Conservation (phyloP, 345 rosid species). For the Hibiscus syriacus region DNA sequence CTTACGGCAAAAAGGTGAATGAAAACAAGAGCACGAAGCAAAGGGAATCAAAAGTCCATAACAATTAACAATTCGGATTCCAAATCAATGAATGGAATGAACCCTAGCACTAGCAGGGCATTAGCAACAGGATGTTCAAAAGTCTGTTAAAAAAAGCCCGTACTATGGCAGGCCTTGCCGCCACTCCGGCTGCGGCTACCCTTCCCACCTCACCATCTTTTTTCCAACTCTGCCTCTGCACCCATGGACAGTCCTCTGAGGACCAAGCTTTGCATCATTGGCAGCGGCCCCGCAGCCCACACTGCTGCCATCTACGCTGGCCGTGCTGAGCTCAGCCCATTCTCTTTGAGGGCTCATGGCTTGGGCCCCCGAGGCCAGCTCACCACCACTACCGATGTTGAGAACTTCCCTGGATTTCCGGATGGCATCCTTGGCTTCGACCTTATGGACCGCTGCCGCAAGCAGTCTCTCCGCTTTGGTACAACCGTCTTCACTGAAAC, state of each 20-base stretch:
- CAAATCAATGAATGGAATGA: neutral
- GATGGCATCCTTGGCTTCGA: conserved; percentile 66
- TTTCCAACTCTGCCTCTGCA: conserved; percentile 14
- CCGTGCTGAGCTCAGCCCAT: conserved; percentile 88
- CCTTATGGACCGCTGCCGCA: conserved; percentile 59
- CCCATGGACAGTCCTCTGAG: conserved; percentile 28
- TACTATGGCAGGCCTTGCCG: conserved; percentile 21
- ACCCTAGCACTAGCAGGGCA: neutral
- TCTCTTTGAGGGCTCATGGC: conserved; percentile 98
- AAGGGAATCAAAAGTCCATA: neutral
- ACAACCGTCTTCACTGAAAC: conserved; percentile 76
- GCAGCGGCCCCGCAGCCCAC: conserved; percentile 97
- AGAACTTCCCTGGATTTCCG: conserved; percentile 93
- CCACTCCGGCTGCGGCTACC: conserved; percentile 17
- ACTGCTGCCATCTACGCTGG: conserved; percentile 96
- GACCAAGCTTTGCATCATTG: conserved; percentile 84
- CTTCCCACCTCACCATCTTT: conserved; percentile 14
- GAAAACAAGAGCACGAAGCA: no score
- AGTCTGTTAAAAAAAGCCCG: conserved; percentile 28
- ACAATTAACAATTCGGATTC: neutral
- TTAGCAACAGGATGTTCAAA: neutral
- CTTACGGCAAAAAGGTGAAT: no score
- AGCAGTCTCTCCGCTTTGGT: conserved; percentile 74
- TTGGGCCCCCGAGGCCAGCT: conserved; percentile 90
- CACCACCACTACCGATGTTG: conserved; percentile 94